Evolutionary conservation across 2,329 filamentous ascomycete species (phyloP).

Genomic region (Ascochyta fabae): DNA sequence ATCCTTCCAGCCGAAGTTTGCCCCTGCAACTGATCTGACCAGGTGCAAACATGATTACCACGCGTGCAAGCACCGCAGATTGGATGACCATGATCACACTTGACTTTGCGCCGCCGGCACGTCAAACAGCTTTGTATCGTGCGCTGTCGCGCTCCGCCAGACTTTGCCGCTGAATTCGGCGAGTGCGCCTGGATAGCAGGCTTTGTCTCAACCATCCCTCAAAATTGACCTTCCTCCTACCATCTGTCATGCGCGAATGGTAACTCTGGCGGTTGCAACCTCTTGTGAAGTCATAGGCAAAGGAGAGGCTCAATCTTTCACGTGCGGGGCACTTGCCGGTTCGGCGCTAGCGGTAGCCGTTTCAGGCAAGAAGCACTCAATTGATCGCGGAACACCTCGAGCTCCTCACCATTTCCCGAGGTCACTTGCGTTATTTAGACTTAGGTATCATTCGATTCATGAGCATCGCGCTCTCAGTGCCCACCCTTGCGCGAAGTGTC

Average conservation of each 20-base stretch:
- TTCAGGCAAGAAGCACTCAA: constrained; percentile 4
- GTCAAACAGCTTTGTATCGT: constrained; percentile 49
- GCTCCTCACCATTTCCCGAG: constrained; percentile 4
- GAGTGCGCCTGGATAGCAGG: constrained; percentile 30
- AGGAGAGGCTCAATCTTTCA: constrained; percentile 16
- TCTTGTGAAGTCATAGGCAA: constrained; percentile 3
- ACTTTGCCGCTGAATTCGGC: constrained; percentile 33
- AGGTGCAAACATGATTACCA: constrained; percentile 47
- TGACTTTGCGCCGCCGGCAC: constrained; percentile 48
- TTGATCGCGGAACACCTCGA: constrained; percentile 6
- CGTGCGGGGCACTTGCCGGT: constrained; percentile 14
- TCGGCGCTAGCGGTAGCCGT: constrained; percentile 4
- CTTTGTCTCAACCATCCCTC: constrained; percentile 37
- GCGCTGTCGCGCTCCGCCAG: constrained; percentile 42
- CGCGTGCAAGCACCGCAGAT: constrained; percentile 47
- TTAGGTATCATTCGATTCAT: background rate
- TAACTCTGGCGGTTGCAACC: constrained; percentile 2
- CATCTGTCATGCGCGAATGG: constrained; percentile 10
- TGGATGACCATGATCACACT: constrained; percentile 49
- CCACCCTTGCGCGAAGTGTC: background rate
- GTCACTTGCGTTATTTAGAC: constrained; percentile 7
- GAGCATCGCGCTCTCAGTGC: background rate
- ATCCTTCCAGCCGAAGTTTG: constrained; percentile 31
- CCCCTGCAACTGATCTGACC: constrained; percentile 38
- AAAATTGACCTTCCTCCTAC: constrained; percentile 14